Evolutionary conservation across 352 stramenopile species (phyloP).

Genomic region (Globisporangium rhizosaccharum): DNA sequence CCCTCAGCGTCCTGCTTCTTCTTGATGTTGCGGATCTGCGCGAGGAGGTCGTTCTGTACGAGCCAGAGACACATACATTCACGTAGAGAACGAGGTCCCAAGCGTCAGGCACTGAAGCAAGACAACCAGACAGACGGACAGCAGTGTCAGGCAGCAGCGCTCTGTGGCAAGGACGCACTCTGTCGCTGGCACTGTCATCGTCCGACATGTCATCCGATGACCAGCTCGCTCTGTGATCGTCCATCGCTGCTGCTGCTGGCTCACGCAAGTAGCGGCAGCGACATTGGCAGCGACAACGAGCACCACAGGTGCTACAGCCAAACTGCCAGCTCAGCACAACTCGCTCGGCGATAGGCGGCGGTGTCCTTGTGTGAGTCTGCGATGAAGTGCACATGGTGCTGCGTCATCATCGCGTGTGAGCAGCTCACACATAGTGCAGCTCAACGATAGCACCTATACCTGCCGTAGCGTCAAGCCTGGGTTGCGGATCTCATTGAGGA

Average conservation of each 20-base stretch:
- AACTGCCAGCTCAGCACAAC: background rate
- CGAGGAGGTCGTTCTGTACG: background rate
- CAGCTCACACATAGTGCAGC: background rate
- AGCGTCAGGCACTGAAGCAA: background rate
- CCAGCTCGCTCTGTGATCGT: background rate
- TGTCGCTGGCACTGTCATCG: too few species aligned
- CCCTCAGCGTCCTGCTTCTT: background rate
- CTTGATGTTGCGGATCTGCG: background rate
- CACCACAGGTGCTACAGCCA: too few species aligned
- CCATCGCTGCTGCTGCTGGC: background rate
- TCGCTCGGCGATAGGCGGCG: background rate
- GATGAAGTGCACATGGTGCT: too few species aligned
- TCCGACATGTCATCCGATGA: background rate
- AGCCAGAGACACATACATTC: background rate
- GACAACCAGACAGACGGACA: background rate
- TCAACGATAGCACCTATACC: constrained; percentile 9
- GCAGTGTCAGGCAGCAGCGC: background rate
- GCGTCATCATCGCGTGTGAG: too few species aligned
- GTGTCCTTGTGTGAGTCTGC: too few species aligned
- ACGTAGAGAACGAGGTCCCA: too few species aligned
- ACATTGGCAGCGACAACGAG: too few species aligned
- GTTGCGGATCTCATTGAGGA: constrained; percentile 63
- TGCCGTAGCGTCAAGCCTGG: constrained; percentile 49
- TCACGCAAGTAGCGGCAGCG: background rate
- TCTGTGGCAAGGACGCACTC: too few species aligned